phyloP scores from a whole-genome alignment of 805 yeast species.

The Hanseniaspora hatyaiensis region DNA sequence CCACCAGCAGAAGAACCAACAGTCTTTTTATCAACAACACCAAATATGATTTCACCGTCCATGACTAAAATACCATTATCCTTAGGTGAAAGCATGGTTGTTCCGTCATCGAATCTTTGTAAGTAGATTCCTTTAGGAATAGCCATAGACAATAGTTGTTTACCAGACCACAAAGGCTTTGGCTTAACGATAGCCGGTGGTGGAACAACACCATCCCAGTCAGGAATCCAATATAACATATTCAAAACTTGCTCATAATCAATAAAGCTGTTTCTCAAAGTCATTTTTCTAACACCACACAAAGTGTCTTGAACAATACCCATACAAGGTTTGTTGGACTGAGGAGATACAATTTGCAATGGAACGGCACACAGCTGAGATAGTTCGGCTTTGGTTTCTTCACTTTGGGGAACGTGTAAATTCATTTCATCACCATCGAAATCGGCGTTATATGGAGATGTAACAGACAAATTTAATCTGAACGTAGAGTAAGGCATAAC shows the following conservation, averaged over 20 bases:
- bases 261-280: slow-evolving; percentile 75
- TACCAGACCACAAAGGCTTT: slow-evolving; percentile 95
- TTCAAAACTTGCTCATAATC: slow-evolving; percentile 93
- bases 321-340: slow-evolving; percentile 98
- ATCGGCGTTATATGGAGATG: slow-evolving; percentile 99
- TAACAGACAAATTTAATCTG: slow-evolving; percentile 89
- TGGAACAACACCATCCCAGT: slow-evolving; percentile 97
- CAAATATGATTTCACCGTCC: slow-evolving; percentile 93
- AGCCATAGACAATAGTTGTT: slow-evolving; percentile 81
- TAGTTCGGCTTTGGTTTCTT: slow-evolving; percentile 93
- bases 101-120: slow-evolving; percentile 86
- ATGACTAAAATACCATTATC: slow-evolving; percentile 93
- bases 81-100: slow-evolving; percentile 69
- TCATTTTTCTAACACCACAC: slow-evolving; percentile 94
- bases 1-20: slow-evolving; percentile 99
- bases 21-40: slow-evolving; percentile 95
- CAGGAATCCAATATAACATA: slow-evolving; percentile 93
- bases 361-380: slow-evolving; percentile 95
- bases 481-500: slow-evolving; percentile 98
- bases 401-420: slow-evolving; percentile 96
- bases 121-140: slow-evolving; percentile 93
- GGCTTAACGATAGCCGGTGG: slow-evolving; percentile 91
- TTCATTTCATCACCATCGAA: slow-evolving; percentile 99
- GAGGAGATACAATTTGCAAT: slow-evolving; percentile 93
- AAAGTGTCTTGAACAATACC: slow-evolving; percentile 98